Base-by-base conservation (phyloP, 2,329 filamentous ascomycete species). In the Neonectria punicea region DNA sequence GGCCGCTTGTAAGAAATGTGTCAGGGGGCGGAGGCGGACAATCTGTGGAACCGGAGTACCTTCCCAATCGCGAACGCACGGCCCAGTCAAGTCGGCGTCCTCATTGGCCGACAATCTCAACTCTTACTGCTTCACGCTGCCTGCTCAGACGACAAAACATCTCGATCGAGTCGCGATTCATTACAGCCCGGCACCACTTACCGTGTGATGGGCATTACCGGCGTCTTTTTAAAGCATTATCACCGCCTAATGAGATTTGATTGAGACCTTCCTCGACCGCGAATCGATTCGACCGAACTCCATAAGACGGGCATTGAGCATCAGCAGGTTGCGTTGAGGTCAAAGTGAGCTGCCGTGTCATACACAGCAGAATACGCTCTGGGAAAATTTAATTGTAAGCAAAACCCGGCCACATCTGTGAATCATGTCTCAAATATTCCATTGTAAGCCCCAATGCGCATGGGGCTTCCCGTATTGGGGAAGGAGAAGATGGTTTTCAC, bases 71-170 rank as follows among this genome's bases (percentile, higher is more conserved):
- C n/a, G 25, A 39, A 51, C 36, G 56, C 55, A 53, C 56, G 49
- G 36, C 9, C 25, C 53, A 58, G 22, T 14, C 25, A 41, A 56
- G 50, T 50, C 56, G 22, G 53, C 53, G 28, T 60, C 64, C 61
- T 73, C 50, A 73, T 73, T 73, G 71, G 71, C 49, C 46, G 58
- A 59, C 67, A 63, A 63, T 63, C 61, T 65, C 71, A 69, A 70
- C 62, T 51, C 63, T 65, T 53, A 47, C 51, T 57, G 63, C 63
- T 72, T 73, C 67, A 58, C 64, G 66, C 68, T 54, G 67, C 60
- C 57, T 53, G 53, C 61, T 55, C 53, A 61, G 18, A 65, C 51
- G 43, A 46, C 25, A 58, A 58, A 64, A 49, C 56, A 65, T 55
- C 56, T 63, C 59, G 51, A 61, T 46, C 25, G 53, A 43, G 50